Percentiles rank a stretch among this genome's conserved stretches.
Evolutionary conservation across 805 yeast species (phyloP).

Genomic region (Candida vaughaniae): DNA sequence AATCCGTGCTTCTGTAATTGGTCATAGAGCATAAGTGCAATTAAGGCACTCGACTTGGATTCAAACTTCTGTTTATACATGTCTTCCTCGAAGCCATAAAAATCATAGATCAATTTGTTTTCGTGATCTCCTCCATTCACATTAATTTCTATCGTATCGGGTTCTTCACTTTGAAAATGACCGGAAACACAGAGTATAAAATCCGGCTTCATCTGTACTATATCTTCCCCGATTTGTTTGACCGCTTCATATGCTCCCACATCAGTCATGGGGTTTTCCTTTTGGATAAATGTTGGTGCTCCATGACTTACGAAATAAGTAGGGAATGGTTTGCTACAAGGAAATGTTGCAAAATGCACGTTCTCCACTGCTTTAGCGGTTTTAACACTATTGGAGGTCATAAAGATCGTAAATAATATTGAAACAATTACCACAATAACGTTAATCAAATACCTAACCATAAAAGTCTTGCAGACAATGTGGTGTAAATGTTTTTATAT

Average conservation of each 20-base stretch:
- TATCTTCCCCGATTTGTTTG: conserved; percentile 49
- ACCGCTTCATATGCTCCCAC: conserved; percentile 62
- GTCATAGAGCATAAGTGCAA: conserved; percentile 47
- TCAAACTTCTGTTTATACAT: conserved; percentile 66
- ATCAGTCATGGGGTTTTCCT: conserved; percentile 47
- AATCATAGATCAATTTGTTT: conserved; percentile 68
- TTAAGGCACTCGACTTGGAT: conserved; percentile 38
- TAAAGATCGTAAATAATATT: no score
- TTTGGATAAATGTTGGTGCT: conserved; percentile 74
- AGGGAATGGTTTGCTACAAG: conserved; percentile 42
- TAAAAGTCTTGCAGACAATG: no score
- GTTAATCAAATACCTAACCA: no score
- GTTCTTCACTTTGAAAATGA: conserved; percentile 63
- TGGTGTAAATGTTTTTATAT: no score
- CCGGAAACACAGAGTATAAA: conserved; percentile 69
- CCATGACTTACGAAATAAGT: conserved; percentile 78
- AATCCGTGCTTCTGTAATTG: conserved; percentile 45
- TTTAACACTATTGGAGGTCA: no score
- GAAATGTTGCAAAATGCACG: conserved; percentile 6
- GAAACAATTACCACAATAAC: no score
- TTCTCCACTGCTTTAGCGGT: no score
- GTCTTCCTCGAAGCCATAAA: conserved; percentile 65
- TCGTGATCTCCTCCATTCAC: conserved; percentile 18
- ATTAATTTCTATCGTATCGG: conserved; percentile 48
- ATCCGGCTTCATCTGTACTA: conserved; percentile 58